Evolutionary conservation across 495 filamentous ascomycete genomes (phyloP).

Genomic region (Beverwykella pulmonaria): DNA sequence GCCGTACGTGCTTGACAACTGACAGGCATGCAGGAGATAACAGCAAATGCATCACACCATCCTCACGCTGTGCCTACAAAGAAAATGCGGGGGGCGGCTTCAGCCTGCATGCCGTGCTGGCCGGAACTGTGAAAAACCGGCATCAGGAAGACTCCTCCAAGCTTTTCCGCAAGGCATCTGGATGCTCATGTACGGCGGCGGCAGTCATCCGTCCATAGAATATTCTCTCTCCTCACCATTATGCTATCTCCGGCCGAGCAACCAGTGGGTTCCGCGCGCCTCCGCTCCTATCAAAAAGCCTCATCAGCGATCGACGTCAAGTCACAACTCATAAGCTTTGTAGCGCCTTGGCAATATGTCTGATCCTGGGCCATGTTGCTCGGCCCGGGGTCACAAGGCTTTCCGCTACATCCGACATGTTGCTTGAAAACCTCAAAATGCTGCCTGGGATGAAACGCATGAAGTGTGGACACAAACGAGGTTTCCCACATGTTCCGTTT

Average conservation of each 20-base stretch:
- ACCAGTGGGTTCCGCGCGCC: neutral
- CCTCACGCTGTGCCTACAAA: neutral
- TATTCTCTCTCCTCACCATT: neutral
- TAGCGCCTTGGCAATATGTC: slow-evolving; percentile 18
- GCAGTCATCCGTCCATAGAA: neutral
- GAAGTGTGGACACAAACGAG: neutral
- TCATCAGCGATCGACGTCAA: slow-evolving; percentile 23
- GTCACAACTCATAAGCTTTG: slow-evolving; percentile 15
- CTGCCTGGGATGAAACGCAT: neutral
- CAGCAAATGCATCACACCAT: neutral
- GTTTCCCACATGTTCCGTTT: neutral
- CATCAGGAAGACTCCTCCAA: no score
- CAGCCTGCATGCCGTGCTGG: no score
- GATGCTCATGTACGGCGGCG: neutral
- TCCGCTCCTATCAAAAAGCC: slow-evolving; percentile 3
- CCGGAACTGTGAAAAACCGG: no score
- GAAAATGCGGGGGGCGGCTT: no score
- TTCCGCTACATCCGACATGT: neutral
- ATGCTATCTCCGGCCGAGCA: neutral
- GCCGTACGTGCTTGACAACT: neutral
- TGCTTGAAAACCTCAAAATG: neutral
- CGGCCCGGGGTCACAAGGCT: neutral
- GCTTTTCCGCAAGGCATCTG: no score
- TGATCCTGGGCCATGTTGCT: neutral
- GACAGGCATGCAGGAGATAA: neutral